These are phyloP conservation scores for Apiospora marii DNA, from an alignment of 2,329 filamentous ascomycete genomes.

Conservation along the genomic window DNA sequence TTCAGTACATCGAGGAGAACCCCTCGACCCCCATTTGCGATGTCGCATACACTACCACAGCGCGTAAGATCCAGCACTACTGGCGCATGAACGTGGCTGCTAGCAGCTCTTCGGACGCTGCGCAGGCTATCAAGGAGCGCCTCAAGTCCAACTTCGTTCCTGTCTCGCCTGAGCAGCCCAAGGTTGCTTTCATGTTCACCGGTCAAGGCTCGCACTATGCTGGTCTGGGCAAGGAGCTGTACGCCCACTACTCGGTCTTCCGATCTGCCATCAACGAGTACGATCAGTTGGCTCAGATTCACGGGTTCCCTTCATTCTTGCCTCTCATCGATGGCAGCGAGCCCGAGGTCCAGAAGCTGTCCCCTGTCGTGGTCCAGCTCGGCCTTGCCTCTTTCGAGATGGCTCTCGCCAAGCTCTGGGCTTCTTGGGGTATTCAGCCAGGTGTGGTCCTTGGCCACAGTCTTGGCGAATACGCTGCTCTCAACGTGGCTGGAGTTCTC, in stretches of 20 bases:
- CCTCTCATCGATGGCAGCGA: conserved; percentile 57
- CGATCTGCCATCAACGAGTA: conserved; percentile 64
- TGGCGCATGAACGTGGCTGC: conserved; percentile 61
- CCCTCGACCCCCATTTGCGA: conserved; percentile 61
- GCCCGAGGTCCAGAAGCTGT: conserved; percentile 52
- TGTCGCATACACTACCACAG: conserved; percentile 73
- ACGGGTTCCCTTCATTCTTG: conserved; percentile 64
- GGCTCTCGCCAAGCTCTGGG: conserved; percentile 63
- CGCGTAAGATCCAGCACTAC: conserved; percentile 67
- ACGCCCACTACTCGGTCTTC: conserved; percentile 55
- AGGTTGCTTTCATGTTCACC: conserved; percentile 62
- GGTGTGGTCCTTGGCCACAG: conserved; percentile 67
- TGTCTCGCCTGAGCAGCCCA: conserved; percentile 53
- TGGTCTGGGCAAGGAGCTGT: conserved; percentile 60
- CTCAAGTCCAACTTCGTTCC: conserved; percentile 52
- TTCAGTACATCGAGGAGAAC: conserved; percentile 60
- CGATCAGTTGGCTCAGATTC: conserved; percentile 57
- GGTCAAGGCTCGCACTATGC: conserved; percentile 64
- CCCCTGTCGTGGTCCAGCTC: conserved; percentile 61
- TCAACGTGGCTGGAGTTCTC: conserved; percentile 74
- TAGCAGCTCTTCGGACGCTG: conserved; percentile 51
- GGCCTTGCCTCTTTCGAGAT: conserved; percentile 64
- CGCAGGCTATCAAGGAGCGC: conserved; percentile 49
- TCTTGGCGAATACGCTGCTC: conserved; percentile 77
- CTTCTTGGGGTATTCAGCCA: conserved; percentile 62